Conservation (phyloP, 2,329 filamentous ascomycete genomes). For the Fusarium ambrosium region DNA sequence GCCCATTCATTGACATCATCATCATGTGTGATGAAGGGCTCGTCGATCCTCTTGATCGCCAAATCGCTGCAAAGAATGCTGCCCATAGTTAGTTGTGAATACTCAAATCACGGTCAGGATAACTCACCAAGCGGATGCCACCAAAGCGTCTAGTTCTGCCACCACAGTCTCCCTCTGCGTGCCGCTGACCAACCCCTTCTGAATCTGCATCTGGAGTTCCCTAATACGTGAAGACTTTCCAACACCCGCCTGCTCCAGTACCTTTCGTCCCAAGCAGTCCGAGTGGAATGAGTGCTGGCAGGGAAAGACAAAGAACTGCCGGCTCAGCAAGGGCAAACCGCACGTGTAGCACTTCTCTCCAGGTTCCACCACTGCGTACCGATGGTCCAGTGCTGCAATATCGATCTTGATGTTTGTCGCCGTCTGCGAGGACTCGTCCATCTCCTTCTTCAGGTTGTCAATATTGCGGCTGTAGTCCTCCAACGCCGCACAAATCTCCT, state of each 20-base stretch:
- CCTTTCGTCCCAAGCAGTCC: constrained; percentile 89
- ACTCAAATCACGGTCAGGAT: background rate
- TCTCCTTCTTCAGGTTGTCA: constrained; percentile 88
- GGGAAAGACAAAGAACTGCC: constrained; percentile 98
- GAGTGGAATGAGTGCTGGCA: constrained; percentile 99
- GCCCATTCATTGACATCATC: constrained; percentile 89
- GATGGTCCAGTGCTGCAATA: constrained; percentile 85
- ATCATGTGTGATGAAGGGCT: constrained; percentile 83
- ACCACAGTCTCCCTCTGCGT: constrained; percentile 85
- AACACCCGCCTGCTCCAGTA: constrained; percentile 84
- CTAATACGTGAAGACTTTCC: constrained; percentile 84
- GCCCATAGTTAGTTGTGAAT: constrained; percentile 14
- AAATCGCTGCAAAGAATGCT: constrained; percentile 95
- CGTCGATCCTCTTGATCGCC: constrained; percentile 93
- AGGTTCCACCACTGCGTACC: constrained; percentile 96
- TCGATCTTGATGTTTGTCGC: constrained; percentile 92
- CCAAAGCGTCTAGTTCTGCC: constrained; percentile 89
- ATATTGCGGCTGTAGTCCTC: constrained; percentile 96
- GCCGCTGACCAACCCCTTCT: constrained; percentile 78
- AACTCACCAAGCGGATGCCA: constrained; percentile 87
- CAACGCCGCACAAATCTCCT: constrained; percentile 93
- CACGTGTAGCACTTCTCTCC: constrained; percentile 96
- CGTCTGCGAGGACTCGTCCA: constrained; percentile 93
- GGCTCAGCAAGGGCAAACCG: constrained; percentile 83
- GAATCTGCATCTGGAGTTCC: constrained; percentile 87